Conservation (phyloP, 2,329 filamentous ascomycete genomes). For the Scytalidium sp. region DNA sequence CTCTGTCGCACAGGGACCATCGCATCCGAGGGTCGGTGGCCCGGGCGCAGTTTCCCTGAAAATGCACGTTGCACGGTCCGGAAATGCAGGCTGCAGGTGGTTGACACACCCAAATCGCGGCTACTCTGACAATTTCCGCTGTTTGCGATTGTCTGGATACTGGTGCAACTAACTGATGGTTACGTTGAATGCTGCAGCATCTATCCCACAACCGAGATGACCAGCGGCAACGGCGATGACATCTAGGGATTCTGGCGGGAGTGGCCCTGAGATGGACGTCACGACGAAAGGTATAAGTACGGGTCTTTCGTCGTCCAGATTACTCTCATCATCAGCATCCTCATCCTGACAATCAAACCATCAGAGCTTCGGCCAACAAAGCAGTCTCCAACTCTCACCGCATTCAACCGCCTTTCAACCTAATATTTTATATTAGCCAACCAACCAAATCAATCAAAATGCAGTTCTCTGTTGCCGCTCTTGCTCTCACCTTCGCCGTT, state of each 20-base stretch:
- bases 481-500: constrained; percentile 1
- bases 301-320: neutral
- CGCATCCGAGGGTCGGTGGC: neutral
- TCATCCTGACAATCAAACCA: neutral
- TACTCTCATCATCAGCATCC: neutral
- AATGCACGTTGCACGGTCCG: neutral
- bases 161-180: neutral
- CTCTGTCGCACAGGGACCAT: too few species aligned
- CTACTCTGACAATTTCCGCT: neutral
- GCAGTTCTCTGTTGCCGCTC: constrained; percentile 4
- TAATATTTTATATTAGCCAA: neutral
- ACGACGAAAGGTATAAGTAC: too few species aligned
- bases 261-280: too few species aligned
- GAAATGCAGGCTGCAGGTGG: neutral
- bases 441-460: constrained; percentile 3
- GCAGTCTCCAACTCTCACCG: neutral
- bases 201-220: neutral
- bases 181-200: neutral
- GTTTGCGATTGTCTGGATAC: neutral
- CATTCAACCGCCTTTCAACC: neutral
- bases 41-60: neutral
- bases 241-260: too few species aligned
- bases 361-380: too few species aligned
- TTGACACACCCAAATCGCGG: neutral
- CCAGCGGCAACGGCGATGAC: neutral